These are phyloP conservation scores for Flaveria bidentis DNA, from an alignment of 129 eudicot genomes.

Conservation along the genomic window DNA sequence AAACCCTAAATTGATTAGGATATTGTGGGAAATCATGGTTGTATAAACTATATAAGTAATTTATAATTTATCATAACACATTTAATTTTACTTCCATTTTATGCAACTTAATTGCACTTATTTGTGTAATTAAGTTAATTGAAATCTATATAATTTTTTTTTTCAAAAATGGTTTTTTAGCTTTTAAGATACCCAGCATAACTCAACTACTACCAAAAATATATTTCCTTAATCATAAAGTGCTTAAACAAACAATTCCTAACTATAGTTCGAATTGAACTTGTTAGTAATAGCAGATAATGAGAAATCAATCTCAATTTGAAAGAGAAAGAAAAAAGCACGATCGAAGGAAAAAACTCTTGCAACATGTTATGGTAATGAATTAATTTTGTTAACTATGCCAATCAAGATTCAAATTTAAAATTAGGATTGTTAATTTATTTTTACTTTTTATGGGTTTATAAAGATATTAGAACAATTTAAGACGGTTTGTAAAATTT, in stretches of 20 bases:
- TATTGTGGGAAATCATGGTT: not conserved
- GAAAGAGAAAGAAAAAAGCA: constrained; percentile 20
- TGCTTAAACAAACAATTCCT: constrained; percentile 36
- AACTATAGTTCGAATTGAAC: constrained; percentile 23
- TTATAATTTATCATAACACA: not conserved
- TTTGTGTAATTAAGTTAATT: not conserved
- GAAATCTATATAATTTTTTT: constrained; percentile 7
- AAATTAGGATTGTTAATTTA: not conserved
- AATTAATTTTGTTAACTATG: not conserved
- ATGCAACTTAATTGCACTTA: not conserved
- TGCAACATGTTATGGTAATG: not conserved
- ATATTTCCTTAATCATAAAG: constrained; percentile 40
- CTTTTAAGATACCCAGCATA: constrained; percentile 23
- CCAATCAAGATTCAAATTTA: not conserved
- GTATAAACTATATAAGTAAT: not conserved
- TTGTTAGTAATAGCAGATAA: constrained; percentile 22
- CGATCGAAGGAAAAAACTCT: not conserved
- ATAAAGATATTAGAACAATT: not conserved
- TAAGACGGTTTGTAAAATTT: not conserved
- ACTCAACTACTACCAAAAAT: constrained; percentile 36
- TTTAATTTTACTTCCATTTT: not conserved
- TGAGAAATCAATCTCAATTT: constrained; percentile 21
- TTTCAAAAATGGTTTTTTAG: constrained; percentile 23
- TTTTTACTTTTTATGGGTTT: not conserved
- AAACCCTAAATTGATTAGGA: constrained; percentile 4